Evolutionary conservation across 345 rosid species (phyloP), one percentile per base, ranked within the genome.

Genomic region (Atalantia buxifolia): DNA sequence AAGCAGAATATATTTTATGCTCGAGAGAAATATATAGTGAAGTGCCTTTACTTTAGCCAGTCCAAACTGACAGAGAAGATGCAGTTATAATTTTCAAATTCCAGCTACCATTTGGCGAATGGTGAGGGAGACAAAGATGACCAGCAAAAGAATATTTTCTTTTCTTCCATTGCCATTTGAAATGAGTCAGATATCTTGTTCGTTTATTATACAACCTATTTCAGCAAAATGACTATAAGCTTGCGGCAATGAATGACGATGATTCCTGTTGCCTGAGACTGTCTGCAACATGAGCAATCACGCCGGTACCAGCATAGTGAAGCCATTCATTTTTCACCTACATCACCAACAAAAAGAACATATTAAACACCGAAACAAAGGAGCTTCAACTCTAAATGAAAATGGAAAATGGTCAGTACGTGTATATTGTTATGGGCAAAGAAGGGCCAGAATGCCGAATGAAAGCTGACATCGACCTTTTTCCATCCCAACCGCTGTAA

Each of bases 401-500:
- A 74, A 70, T 66, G 4, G 48, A 72, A 62, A 72, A 18, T 68
- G 74, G 75, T 63, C 25, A 5, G 66, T 87, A 94, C 99, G 33
- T 96, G 98, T 50, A 96, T 92, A 83, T 96, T 94, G 84, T 96
- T 94, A 72, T 96, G 98, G 33, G 99, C 99, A 73, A 94, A 89
- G 88, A 92, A 96, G 40, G 98, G 95, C 99, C 95, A 96, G 77
- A 91, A 80, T 0, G 99, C 84, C 1, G 98, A 94, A 80, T 92
- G 98, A 83, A 96, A 94, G 86, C 97, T 96, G 84, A 96, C 99
- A 78, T 94, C 99, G 2, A 95, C 95, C 85, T 94, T 95, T 79
- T 86, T 95, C 99, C 99, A 95, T 69, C 98, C 98, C 74, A 92
- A 61, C 73, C 85, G 92, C 86, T 96, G 97, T 81, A 96, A 79